phyloP scores from a whole-genome alignment of 2,329 filamentous ascomycete species.

The Claviceps monticola region DNA sequence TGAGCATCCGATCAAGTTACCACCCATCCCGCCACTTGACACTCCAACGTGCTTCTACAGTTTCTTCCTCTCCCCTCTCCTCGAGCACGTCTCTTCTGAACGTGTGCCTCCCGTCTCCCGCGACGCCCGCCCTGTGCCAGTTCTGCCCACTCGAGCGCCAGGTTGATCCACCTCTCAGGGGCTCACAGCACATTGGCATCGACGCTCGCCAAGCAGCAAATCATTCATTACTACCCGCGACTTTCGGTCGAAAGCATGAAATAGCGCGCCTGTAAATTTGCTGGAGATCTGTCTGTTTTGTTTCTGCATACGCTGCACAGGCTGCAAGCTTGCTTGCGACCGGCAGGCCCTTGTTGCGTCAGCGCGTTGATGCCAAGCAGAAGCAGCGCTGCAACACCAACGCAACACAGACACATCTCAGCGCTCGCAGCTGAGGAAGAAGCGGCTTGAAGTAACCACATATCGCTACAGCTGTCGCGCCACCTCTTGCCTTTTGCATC shows the following conservation, averaged over 20 bases:
- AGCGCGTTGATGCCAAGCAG: conserved; percentile 3
- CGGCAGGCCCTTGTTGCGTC: conserved; percentile 1
- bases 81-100: not conserved
- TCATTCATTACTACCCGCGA: conserved; percentile 16
- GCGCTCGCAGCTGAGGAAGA: conserved; percentile 4
- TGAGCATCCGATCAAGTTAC: not conserved
- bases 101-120: not conserved
- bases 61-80: not conserved
- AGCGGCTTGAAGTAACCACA: conserved; percentile 1
- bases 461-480: not conserved
- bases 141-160: conserved; percentile 8
- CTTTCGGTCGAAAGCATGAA: conserved; percentile 27
- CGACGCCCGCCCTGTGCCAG: conserved; percentile 4
- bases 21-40: not conserved
- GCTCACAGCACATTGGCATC: conserved; percentile 11
- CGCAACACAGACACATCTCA: conserved; percentile 3
- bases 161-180: conserved; percentile 8
- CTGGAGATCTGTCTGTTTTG: conserved; percentile 7
- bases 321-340: not conserved
- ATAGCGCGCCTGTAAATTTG: conserved; percentile 18
- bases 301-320: conserved; percentile 1
- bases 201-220: conserved; percentile 19
- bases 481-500: conserved; percentile 1
- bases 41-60: not conserved
- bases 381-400: conserved; percentile 3